These are phyloP conservation scores for Pleurotus tuber-regium DNA, from an alignment of 768 basidiomycete species.

Conservation along the genomic window DNA sequence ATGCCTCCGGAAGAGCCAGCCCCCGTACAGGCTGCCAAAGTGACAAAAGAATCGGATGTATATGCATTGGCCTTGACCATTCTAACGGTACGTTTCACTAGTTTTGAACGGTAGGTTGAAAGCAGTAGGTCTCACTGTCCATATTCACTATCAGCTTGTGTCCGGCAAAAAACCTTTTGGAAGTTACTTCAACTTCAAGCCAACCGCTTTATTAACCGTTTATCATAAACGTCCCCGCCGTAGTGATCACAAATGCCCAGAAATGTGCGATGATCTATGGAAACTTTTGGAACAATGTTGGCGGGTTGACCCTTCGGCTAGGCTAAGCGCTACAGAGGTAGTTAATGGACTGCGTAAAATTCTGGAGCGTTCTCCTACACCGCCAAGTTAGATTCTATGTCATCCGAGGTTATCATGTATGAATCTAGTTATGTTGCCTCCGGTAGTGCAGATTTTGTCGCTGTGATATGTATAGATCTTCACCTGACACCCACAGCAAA, in stretches of 20 bases:
- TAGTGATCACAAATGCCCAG: background rate
- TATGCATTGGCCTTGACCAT: slow-evolving; percentile 14
- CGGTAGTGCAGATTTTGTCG: too few relatives aligned
- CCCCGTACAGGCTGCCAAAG: background rate
- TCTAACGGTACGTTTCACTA: slow-evolving; percentile 12
- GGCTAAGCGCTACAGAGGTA: background rate
- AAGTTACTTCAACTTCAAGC: background rate
- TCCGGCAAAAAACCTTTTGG: slow-evolving; percentile 2
- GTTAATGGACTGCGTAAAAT: background rate
- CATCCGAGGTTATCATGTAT: too few relatives aligned
- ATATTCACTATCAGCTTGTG: background rate
- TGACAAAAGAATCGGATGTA: slow-evolving; percentile 13
- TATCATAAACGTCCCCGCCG: background rate
- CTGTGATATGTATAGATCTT: too few relatives aligned
- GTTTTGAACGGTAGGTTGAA: background rate
- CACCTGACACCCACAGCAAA: too few relatives aligned
- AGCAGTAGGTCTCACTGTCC: background rate
- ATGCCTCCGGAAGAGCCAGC: too few relatives aligned
- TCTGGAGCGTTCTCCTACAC: too few relatives aligned
- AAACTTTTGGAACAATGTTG: slow-evolving; percentile 1
- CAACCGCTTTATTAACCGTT: background rate
- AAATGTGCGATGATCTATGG: slow-evolving; percentile 1
- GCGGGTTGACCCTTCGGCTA: background rate
- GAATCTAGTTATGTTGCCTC: too few relatives aligned
- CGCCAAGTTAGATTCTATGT: too few relatives aligned